phyloP scores from a whole-genome alignment of 495 filamentous ascomycete species.

The Chlorociboria aeruginascens region DNA sequence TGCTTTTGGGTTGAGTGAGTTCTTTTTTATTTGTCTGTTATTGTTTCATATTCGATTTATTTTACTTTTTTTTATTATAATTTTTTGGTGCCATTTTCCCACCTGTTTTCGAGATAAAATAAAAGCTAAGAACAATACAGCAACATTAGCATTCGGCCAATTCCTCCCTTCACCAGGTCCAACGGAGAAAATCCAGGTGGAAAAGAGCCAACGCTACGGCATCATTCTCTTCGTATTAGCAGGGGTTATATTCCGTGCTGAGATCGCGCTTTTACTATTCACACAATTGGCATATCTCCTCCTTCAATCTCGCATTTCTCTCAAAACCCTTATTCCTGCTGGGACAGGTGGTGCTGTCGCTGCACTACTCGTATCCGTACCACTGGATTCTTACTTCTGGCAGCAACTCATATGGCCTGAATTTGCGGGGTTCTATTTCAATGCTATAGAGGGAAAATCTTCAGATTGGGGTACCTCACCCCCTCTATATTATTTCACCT shows the following conservation, averaged over 20 bases:
- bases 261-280: conserved; percentile 71
- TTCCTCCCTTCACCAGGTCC: conserved; percentile 46
- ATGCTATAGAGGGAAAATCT: conserved; percentile 65
- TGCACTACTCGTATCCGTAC: conserved; percentile 53
- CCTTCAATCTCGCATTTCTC: conserved; percentile 35
- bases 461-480: conserved; percentile 80
- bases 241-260: conserved; percentile 81
- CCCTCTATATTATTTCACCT: conserved; percentile 74
- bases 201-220: conserved; percentile 25
- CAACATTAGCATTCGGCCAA: conserved; percentile 57
- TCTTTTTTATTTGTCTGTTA: not conserved
- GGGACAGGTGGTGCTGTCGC: conserved; percentile 51
- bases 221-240: conserved; percentile 69
- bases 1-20: conserved; percentile 67
- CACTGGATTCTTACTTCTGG: conserved; percentile 89
- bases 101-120: no score
- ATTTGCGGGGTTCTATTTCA: conserved; percentile 80
- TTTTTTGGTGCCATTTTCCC: no score
- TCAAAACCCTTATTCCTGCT: conserved; percentile 51
- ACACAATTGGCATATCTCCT: conserved; percentile 46
- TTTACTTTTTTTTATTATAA: no score
- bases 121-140: conserved; percentile 23
- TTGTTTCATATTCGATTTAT: no score
- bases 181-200: conserved; percentile 18
- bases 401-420: conserved; percentile 84